Evolutionary conservation across 495 filamentous ascomycete genomes (phyloP).

Genomic region (Xylaria longipes): DNA sequence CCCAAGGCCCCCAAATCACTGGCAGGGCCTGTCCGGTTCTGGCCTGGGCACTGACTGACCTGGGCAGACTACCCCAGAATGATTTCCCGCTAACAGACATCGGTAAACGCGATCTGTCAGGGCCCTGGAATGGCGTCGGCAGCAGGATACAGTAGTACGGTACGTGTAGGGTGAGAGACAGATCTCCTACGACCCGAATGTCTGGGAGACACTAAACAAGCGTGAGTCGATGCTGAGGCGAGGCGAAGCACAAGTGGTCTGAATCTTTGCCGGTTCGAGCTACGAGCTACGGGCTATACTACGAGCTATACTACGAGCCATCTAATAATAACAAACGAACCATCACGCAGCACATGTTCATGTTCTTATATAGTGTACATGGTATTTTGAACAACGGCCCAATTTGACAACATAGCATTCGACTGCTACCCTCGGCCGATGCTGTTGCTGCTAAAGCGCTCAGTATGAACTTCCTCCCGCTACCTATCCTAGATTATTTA

Average conservation of each 20-base stretch:
- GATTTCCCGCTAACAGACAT: conserved; percentile 42
- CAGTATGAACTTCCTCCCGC: background rate
- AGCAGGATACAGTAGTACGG: conserved; percentile 18
- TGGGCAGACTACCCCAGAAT: conserved; percentile 42
- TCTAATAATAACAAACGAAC: conserved; percentile 11
- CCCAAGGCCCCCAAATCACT: conserved; percentile 5
- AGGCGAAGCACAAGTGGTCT: conserved; percentile 16
- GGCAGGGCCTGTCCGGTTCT: conserved; percentile 11
- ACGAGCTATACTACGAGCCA: background rate
- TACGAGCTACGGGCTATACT: background rate
- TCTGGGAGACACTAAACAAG: conserved; percentile 45
- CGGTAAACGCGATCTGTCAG: conserved; percentile 40
- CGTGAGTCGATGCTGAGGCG: conserved; percentile 38
- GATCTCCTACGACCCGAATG: conserved; percentile 44
- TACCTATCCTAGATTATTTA: background rate
- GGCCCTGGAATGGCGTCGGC: conserved; percentile 34
- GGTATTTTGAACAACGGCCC: background rate
- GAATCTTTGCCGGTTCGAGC: conserved; percentile 16
- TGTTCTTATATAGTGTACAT: too few relatives aligned
- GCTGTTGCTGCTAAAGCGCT: background rate
- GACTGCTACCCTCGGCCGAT: background rate
- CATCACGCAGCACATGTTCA: background rate
- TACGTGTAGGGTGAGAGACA: conserved; percentile 31
- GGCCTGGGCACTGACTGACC: conserved; percentile 10
- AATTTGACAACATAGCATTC: background rate